phyloP scores from a whole-genome alignment of 106 monocot species.

The Ottelia alismoides region DNA sequence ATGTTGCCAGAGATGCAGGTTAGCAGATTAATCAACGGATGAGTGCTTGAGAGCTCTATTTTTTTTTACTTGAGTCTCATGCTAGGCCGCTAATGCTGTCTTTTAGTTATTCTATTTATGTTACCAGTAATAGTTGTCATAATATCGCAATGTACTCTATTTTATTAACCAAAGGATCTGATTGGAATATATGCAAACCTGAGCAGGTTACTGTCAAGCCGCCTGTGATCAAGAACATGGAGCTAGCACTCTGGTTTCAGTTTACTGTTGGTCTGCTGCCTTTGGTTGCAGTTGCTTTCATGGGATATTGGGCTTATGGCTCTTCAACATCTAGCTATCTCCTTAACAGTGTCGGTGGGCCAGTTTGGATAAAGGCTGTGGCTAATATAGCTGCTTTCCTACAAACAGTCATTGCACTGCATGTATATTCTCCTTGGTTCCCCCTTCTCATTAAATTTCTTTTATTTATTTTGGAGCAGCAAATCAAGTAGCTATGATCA shows the following conservation, averaged over 20 bases:
- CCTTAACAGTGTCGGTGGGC: slow-evolving; percentile 18
- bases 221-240: slow-evolving; percentile 26
- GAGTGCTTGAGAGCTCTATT: too few species aligned
- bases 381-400: slow-evolving; percentile 22
- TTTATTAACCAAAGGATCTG: too few species aligned
- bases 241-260: slow-evolving; percentile 23
- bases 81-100: too few species aligned
- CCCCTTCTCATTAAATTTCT: not conserved
- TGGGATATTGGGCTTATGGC: slow-evolving; percentile 31
- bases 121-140: too few species aligned
- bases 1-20: slow-evolving; percentile 99
- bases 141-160: too few species aligned
- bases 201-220: slow-evolving; percentile 64
- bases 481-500: not conserved
- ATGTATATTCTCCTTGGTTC: slow-evolving; percentile 12
- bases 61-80: too few species aligned
- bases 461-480: not conserved
- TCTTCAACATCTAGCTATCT: slow-evolving; percentile 19
- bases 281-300: slow-evolving; percentile 19
- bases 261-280: slow-evolving; percentile 19
- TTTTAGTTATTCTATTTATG: too few species aligned
- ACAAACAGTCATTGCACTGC: slow-evolving; percentile 21
- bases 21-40: too few species aligned
- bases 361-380: slow-evolving; percentile 11
- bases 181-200: too few species aligned